Percentiles rank a stretch among this genome's conserved stretches.
Conservation (phyloP, 2,329 filamentous ascomycete genomes). For the Mycosphaerella sp. region DNA sequence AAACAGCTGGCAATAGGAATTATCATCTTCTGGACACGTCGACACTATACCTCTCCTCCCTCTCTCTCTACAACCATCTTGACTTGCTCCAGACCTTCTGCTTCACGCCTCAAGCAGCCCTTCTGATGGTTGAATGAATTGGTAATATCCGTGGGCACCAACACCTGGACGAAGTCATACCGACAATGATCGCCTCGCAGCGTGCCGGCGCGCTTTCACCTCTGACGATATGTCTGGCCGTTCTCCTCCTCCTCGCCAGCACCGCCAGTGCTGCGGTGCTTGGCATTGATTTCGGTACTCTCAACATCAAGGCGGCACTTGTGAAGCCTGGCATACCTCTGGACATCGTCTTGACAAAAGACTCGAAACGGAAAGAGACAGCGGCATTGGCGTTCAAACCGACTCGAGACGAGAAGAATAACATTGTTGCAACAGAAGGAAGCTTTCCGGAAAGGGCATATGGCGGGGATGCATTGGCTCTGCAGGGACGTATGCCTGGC, state of each 20-base stretch:
- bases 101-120: not conserved
- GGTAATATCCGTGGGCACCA: not conserved
- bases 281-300: slow-evolving; percentile 88
- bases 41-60: not conserved
- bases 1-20: not conserved
- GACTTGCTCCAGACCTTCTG: not conserved
- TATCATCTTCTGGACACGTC: slow-evolving; percentile 6
- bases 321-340: slow-evolving; percentile 96
- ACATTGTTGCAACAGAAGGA: slow-evolving; percentile 45
- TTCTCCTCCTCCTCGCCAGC: slow-evolving; percentile 51
- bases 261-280: slow-evolving; percentile 64
- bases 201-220: slow-evolving; percentile 24
- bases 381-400: slow-evolving; percentile 93
- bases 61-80: not conserved
- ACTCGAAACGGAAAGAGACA: slow-evolving; percentile 91
- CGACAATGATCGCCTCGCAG: slow-evolving; percentile 25
- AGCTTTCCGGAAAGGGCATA: slow-evolving; percentile 81
- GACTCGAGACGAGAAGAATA: slow-evolving; percentile 51
- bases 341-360: slow-evolving; percentile 95
- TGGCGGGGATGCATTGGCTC: slow-evolving; percentile 81
- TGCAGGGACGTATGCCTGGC: slow-evolving; percentile 79
- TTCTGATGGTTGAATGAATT: slow-evolving; percentile 1
- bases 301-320: slow-evolving; percentile 92
- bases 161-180: not conserved
- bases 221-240: slow-evolving; percentile 17